Conservation (phyloP, 768 basidiomycete genomes). For the Tubosaeta sp. region DNA sequence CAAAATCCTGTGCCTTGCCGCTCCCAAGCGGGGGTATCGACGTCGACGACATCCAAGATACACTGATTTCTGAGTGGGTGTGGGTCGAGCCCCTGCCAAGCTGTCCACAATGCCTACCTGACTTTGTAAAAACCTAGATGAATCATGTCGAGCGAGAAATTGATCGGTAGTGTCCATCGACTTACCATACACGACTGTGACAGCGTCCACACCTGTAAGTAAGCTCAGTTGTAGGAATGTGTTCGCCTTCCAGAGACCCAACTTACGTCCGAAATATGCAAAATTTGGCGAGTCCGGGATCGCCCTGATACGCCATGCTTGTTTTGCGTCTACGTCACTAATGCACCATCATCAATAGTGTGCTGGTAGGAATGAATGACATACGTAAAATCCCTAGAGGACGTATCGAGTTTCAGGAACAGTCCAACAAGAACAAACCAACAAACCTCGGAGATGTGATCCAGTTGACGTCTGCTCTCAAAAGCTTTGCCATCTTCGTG, state of each 20-base stretch:
- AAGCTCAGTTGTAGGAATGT: not conserved
- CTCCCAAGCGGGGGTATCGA: conserved; percentile 75
- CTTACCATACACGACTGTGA: conserved; percentile 72
- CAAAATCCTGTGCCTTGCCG: conserved; percentile 72
- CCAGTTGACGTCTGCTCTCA: conserved; percentile 79
- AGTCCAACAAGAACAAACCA: not conserved
- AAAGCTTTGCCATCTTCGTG: conserved; percentile 61
- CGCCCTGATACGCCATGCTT: conserved; percentile 69
- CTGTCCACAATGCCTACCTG: conserved; percentile 36
- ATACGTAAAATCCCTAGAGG: conserved; percentile 68
- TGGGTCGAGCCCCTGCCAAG: not conserved
- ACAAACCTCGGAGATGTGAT: conserved; percentile 65
- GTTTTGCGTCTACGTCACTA: conserved; percentile 74
- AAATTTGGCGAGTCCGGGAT: conserved; percentile 52
- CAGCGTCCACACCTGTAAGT: conserved; percentile 52
- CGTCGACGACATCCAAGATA: conserved; percentile 73
- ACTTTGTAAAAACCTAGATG: conserved; percentile 74
- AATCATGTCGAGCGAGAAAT: not conserved
- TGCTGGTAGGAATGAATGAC: conserved; percentile 20
- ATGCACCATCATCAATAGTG: not conserved
- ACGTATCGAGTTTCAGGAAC: not conserved
- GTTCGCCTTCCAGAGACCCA: conserved; percentile 25
- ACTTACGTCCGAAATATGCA: conserved; percentile 73
- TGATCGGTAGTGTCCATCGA: not conserved
- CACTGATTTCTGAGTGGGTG: conserved; percentile 41